A percentile compares a stretch with the other conserved stretches of the same genome.
Conservation (phyloP, 148 eudicot genomes). For the Selenicereus undatus region DNA sequence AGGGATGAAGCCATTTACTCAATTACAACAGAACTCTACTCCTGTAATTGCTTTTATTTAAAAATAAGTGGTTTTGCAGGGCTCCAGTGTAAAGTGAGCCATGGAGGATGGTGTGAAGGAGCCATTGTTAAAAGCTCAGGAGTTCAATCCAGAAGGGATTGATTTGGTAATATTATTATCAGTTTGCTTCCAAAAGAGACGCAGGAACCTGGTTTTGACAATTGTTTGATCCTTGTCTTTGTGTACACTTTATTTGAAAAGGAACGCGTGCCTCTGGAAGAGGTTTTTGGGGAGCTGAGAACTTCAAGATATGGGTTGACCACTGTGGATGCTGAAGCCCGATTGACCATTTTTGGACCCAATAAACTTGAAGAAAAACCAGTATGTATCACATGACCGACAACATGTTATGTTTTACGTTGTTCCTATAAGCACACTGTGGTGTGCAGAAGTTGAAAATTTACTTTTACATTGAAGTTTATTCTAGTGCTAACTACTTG, state of each 20-base stretch:
- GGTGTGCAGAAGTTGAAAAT: not conserved
- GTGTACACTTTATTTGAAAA: constrained; percentile 28
- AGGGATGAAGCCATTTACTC: not conserved
- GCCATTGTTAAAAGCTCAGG: constrained; percentile 53
- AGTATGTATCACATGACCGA: constrained; percentile 32
- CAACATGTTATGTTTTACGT: not conserved
- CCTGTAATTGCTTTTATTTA: not conserved
- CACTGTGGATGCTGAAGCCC: constrained; percentile 48
- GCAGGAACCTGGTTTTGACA: not conserved
- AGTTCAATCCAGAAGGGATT: constrained; percentile 54
- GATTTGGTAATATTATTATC: constrained; percentile 50
- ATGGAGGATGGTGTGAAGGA: constrained; percentile 58
- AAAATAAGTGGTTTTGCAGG: constrained; percentile 14
- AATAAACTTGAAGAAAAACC: constrained; percentile 73
- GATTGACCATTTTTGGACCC: constrained; percentile 60
- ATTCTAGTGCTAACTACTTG: too few species aligned
- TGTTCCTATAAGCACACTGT: not conserved
- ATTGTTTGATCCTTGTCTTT: not conserved
- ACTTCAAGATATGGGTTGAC: constrained; percentile 52
- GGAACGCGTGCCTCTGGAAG: constrained; percentile 59
- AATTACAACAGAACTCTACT: not conserved
- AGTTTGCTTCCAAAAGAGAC: not conserved
- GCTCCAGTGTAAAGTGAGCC: constrained; percentile 21
- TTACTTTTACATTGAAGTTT: not conserved
- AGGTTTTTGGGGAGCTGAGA: constrained; percentile 56